Percentiles rank a stretch among this genome's conserved stretches.
Conservation (phyloP, 2,329 filamentous ascomycete species). For the Claviceps sp. region DNA sequence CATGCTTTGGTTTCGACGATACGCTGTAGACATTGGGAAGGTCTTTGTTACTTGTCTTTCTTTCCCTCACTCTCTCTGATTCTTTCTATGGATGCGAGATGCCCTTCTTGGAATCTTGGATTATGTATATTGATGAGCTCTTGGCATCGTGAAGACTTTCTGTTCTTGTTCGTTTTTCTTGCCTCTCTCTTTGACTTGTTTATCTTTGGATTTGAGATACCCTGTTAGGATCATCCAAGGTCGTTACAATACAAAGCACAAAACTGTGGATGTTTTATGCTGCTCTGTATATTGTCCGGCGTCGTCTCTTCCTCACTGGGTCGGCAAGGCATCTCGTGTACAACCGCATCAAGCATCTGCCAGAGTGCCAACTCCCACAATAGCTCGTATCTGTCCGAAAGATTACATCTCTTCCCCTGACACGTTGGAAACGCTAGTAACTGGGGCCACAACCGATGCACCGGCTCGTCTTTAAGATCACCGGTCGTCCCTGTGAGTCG, state of each 20-base stretch:
- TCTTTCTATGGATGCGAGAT: neutral
- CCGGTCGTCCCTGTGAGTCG: no score
- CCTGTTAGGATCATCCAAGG: neutral
- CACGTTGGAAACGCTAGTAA: no score
- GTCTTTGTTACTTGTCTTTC: neutral
- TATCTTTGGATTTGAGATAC: neutral
- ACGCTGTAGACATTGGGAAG: neutral
- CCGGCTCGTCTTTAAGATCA: no score
- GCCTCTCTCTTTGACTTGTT: neutral
- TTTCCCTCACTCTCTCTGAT: neutral
- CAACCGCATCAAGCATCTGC: neutral
- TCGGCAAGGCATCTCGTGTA: neutral
- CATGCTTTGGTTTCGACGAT: neutral
- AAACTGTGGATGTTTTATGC: neutral
- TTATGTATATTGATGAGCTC: constrained; percentile 7
- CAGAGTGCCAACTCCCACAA: no score
- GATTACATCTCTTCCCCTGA: no score
- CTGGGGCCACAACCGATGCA: no score
- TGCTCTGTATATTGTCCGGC: neutral
- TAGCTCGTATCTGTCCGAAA: no score
- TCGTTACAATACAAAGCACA: neutral
- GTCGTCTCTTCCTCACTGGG: neutral
- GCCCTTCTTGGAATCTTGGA: constrained; percentile 14
- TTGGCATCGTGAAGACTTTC: neutral
- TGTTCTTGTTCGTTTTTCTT: neutral